These are phyloP conservation scores for Hericium erinaceus DNA, from an alignment of 768 basidiomycete species.

Conservation along the genomic window DNA sequence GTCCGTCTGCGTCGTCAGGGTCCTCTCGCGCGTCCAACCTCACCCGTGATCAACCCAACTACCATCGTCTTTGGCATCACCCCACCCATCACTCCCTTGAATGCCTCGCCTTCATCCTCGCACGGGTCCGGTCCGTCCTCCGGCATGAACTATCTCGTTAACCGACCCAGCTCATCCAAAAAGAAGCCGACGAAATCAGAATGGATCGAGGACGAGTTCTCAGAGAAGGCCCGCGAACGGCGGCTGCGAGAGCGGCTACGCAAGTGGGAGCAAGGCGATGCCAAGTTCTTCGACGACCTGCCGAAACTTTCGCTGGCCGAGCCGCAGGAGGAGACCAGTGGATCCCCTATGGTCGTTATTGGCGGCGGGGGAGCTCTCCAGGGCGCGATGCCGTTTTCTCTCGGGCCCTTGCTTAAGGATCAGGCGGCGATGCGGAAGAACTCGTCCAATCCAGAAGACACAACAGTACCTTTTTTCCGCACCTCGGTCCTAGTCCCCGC, in stretches of 20 bases:
- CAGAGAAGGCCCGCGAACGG: slow-evolving; percentile 60
- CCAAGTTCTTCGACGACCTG: slow-evolving; percentile 50
- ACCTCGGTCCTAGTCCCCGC: slow-evolving; percentile 62
- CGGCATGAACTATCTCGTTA: slow-evolving; percentile 38
- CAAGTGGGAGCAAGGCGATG: slow-evolving; percentile 65
- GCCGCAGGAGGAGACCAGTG: slow-evolving; percentile 27
- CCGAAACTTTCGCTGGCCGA: slow-evolving; percentile 37
- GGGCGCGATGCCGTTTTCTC: slow-evolving; percentile 26
- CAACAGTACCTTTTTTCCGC: slow-evolving; percentile 46
- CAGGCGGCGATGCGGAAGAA: slow-evolving; percentile 13
- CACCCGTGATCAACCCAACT: slow-evolving; percentile 60
- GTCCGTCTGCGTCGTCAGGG: slow-evolving; percentile 71
- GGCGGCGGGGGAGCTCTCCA: slow-evolving; percentile 32
- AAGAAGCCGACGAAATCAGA: slow-evolving; percentile 34
- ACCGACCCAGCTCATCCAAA: slow-evolving; percentile 27
- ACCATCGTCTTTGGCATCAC: slow-evolving; percentile 85
- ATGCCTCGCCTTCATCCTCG: slow-evolving; percentile 18
- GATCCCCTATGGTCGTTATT: slow-evolving; percentile 41
- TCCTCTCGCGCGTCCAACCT: slow-evolving; percentile 46
- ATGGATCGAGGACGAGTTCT: slow-evolving; percentile 58
- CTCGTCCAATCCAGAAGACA: slow-evolving; percentile 5
- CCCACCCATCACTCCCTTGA: slow-evolving; percentile 56
- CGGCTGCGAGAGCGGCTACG: slow-evolving; percentile 62
- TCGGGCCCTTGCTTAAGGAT: slow-evolving; percentile 15
- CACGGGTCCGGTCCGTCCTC: slow-evolving; percentile 20